Evolutionary conservation across 2,329 filamentous ascomycete genomes (phyloP).

Genomic region (Penicillium sp.): DNA sequence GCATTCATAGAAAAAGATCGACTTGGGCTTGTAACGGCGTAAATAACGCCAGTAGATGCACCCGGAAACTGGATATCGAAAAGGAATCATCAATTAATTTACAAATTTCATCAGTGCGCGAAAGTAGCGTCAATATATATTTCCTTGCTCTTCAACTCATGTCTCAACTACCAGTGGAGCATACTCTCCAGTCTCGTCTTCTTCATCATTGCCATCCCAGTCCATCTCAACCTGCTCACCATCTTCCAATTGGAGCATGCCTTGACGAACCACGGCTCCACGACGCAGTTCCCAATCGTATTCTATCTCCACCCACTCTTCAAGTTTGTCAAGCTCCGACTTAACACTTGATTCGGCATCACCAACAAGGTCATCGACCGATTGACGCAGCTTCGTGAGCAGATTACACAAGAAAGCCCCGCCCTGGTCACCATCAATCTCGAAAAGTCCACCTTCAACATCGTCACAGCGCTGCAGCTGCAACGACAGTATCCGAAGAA

Average conservation of each 20-base stretch:
- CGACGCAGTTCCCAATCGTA: slow-evolving; percentile 59
- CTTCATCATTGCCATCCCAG: slow-evolving; percentile 59
- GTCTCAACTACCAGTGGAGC: slow-evolving; percentile 60
- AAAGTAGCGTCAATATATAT: neutral
- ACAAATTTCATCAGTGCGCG: neutral
- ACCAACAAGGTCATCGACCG: slow-evolving; percentile 49
- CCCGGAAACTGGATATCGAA: neutral
- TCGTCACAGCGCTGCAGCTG: slow-evolving; percentile 59
- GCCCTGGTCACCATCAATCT: slow-evolving; percentile 53
- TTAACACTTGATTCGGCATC: slow-evolving; percentile 44
- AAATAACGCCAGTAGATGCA: slow-evolving; percentile 1
- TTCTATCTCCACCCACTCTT: slow-evolving; percentile 53
- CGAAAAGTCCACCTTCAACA: slow-evolving; percentile 61
- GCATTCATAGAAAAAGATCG: neutral
- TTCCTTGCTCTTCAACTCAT: slow-evolving; percentile 17
- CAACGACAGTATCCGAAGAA: slow-evolving; percentile 50
- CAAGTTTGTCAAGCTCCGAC: slow-evolving; percentile 55
- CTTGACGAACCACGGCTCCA: slow-evolving; percentile 54
- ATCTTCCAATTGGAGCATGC: slow-evolving; percentile 62
- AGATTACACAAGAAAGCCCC: slow-evolving; percentile 54
- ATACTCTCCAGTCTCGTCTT: slow-evolving; percentile 65
- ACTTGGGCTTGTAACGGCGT: neutral
- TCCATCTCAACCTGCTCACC: slow-evolving; percentile 63
- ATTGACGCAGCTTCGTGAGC: slow-evolving; percentile 53
- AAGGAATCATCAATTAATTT: neutral